Base-by-base conservation (phyloP, 805 yeast species). In the Geotrichum ghanense region DNA sequence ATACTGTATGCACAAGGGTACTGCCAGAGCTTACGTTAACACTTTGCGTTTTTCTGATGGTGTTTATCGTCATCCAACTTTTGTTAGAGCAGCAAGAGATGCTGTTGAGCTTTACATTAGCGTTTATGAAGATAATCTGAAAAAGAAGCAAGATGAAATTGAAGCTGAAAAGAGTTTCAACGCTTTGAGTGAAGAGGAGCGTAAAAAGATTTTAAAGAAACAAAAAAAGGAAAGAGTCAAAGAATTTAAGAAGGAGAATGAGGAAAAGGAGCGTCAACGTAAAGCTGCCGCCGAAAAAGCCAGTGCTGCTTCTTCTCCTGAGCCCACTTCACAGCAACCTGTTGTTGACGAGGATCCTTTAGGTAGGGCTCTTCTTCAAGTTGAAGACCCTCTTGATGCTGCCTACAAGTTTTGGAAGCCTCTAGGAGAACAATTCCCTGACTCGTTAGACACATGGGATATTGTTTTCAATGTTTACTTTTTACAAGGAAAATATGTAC, bases 1-100 rank as follows among this genome's bases (percentile, higher is more conserved):
- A 42, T 92, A 86, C 62, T 83, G 95, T 60, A 76, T 85, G 72
- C 77, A 96, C 65, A 79, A 83, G 55, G 97, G 97, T 20, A 86
- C 97, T 4, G 81, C 90, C 22, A 75, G 95, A 52, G 81, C 90
- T 6, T 92, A 90, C 60, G 55, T 84, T 23, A 80, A 79, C 17
- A 76, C 85, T 75, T 54, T 89, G 44, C 63, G 70, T 43, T 92
- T 97, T 97, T 95, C 80, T 48, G 94, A 89, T 61, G 61, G 66
- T 19, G 62, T 92, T 42, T 88, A 72, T 60, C 60, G 76, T 6
- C 77, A 83, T 26, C 87, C 94, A 2, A 73, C 83, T 45, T 86
- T 76, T 58, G 69, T 75, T n/a, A 74, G 92, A 46, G 84, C 84
- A 1, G 70, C 81, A 49, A 63, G 67, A 41, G 94, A 92, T 1